Evolutionary conservation across 2,329 filamentous ascomycete genomes (phyloP).

Genomic region (Fusarium sp.): DNA sequence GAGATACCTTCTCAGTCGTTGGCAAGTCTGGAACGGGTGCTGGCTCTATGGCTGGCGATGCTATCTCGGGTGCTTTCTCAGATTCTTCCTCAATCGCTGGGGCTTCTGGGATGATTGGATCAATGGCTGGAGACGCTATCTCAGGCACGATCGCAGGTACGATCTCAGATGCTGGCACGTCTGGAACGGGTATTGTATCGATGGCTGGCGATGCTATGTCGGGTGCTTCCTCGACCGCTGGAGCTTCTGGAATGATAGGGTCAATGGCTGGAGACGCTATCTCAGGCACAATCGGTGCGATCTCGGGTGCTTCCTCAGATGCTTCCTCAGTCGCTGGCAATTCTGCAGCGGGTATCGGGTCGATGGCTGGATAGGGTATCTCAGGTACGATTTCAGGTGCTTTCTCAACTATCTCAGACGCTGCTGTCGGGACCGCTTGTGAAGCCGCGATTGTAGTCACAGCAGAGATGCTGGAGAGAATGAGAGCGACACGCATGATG

Average conservation of each 20-base stretch:
- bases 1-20: neutral
- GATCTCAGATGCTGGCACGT: neutral
- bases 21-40: neutral
- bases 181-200: neutral
- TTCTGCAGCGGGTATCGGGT: neutral
- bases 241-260: neutral
- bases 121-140: neutral
- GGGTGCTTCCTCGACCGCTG: neutral
- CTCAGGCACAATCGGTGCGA: neutral
- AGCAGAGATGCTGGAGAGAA: constrained; percentile 7
- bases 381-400: neutral
- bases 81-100: neutral
- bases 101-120: neutral
- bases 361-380: neutral
- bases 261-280: neutral
- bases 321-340: neutral
- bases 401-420: neutral
- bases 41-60: neutral
- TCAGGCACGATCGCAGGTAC: neutral
- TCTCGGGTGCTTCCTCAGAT: neutral
- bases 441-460: constrained; percentile 3
- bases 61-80: neutral
- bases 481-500: constrained; percentile 7
- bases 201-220: neutral
- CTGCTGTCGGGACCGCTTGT: neutral